These are phyloP conservation scores for Acanthamoeba sp. DNA, from an alignment of 208 protist species.

Conservation along the genomic window DNA sequence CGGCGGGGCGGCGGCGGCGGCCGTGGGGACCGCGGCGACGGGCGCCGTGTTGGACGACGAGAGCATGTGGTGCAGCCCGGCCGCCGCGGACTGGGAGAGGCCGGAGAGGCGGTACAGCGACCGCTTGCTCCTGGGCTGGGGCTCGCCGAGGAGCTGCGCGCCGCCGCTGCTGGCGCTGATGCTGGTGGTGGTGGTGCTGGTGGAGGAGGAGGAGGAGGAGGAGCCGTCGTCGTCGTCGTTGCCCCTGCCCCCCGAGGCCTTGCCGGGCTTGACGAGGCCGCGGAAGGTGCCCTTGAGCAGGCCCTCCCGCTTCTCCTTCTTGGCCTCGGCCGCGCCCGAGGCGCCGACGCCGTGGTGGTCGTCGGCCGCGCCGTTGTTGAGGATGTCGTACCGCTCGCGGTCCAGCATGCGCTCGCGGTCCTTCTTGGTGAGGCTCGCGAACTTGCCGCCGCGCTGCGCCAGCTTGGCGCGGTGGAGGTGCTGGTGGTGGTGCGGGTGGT, in stretches of 20 bases:
- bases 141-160: no score
- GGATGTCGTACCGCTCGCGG: not conserved
- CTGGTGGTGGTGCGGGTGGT: no score
- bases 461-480: not conserved
- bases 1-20: not conserved
- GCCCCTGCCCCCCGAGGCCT: not conserved
- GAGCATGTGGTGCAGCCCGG: not conserved
- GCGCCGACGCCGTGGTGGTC: not conserved
- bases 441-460: not conserved
- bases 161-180: no score
- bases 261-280: not conserved
- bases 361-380: not conserved
- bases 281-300: conserved; percentile 3
- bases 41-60: not conserved
- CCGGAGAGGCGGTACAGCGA: not conserved
- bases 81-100: not conserved
- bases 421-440: conserved; percentile 22
- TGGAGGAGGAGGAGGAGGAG: not conserved
- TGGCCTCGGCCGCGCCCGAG: not conserved
- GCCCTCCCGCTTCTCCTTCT: conserved; percentile 27
- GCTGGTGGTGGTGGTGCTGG: no score
- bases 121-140: not conserved
- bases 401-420: conserved; percentile 7
- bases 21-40: not conserved
- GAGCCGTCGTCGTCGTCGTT: not conserved